A percentile compares a stretch with the other conserved stretches of the same genome.
These are phyloP conservation scores for Rosa persica DNA, from an alignment of 306 rosid genomes.

Conservation along the genomic window DNA sequence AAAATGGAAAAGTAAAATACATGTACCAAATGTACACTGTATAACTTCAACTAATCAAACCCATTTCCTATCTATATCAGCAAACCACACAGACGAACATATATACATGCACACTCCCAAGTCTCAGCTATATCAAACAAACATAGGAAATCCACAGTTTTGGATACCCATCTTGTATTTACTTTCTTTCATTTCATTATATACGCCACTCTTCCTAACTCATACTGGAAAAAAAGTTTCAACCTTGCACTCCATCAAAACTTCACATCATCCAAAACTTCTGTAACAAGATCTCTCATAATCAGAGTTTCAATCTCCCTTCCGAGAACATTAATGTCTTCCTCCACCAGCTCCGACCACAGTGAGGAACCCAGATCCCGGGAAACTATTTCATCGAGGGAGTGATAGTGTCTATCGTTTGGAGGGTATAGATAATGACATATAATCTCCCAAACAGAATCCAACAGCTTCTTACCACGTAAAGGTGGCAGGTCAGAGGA, in stretches of 20 bases:
- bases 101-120: conserved; percentile 33
- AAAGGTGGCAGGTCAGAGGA: conserved; percentile 45
- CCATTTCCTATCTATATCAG: conserved; percentile 29
- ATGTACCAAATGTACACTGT: conserved; percentile 41
- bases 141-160: conserved; percentile 30
- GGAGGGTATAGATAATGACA: conserved; percentile 44
- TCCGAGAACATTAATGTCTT: conserved; percentile 50
- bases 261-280: conserved; percentile 60
- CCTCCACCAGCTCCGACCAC: conserved; percentile 58
- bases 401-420: conserved; percentile 36
- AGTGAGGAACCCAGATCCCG: conserved; percentile 52
- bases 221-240: background rate
- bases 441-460: conserved; percentile 62
- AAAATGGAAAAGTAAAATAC: conserved; percentile 27
- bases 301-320: conserved; percentile 64
- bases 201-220: conserved; percentile 16
- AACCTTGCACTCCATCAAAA: conserved; percentile 11
- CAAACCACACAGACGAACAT: conserved; percentile 35
- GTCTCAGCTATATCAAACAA: conserved; percentile 31
- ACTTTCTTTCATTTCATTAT: conserved; percentile 30
- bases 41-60: conserved; percentile 33
- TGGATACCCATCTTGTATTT: conserved; percentile 28
- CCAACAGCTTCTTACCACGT: conserved; percentile 61
- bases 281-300: conserved; percentile 68
- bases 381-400: conserved; percentile 67